Evolutionary conservation across 1,284 basidiomycete genomes (phyloP).

Genomic region (Leccinum ponderosum): DNA sequence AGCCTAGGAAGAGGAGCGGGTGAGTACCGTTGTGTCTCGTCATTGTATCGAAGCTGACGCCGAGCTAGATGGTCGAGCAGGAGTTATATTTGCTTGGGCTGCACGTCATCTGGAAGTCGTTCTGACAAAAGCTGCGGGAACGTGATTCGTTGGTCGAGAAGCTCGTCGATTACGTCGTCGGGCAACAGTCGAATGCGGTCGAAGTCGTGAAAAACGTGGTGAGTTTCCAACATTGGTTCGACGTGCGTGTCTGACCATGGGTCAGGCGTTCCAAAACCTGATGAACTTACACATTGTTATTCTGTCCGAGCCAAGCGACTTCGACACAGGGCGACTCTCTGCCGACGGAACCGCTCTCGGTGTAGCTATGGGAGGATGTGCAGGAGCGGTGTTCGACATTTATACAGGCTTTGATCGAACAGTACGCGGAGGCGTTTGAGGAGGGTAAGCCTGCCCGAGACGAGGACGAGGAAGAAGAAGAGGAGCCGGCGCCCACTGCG

Average conservation of each 20-base stretch:
- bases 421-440: slow-evolving; percentile 59
- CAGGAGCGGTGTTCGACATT: slow-evolving; percentile 88
- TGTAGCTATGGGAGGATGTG: slow-evolving; percentile 76
- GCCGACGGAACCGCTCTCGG: slow-evolving; percentile 53
- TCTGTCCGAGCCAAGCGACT: slow-evolving; percentile 50
- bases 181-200: slow-evolving; percentile 79
- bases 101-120: slow-evolving; percentile 84
- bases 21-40: no score
- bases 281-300: slow-evolving; percentile 84
- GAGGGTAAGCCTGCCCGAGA: no score
- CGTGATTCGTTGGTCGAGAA: slow-evolving; percentile 75
- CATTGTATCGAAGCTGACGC: no score
- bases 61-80: slow-evolving; percentile 63
- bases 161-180: slow-evolving; percentile 79
- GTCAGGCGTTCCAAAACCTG: slow-evolving; percentile 84
- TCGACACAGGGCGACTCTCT: slow-evolving; percentile 45
- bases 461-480: slow-evolving; percentile 20
- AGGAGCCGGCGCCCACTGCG: slow-evolving; percentile 10
- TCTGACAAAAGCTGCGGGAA: slow-evolving; percentile 53
- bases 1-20: slow-evolving; percentile 22
- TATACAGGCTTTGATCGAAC: slow-evolving; percentile 86
- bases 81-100: slow-evolving; percentile 76
- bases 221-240: slow-evolving; percentile 23
- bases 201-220: slow-evolving; percentile 82
- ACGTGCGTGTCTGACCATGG: slow-evolving; percentile 4